These are phyloP conservation scores for Mycena vitilis DNA, from an alignment of 768 basidiomycete genomes.

Conservation along the genomic window DNA sequence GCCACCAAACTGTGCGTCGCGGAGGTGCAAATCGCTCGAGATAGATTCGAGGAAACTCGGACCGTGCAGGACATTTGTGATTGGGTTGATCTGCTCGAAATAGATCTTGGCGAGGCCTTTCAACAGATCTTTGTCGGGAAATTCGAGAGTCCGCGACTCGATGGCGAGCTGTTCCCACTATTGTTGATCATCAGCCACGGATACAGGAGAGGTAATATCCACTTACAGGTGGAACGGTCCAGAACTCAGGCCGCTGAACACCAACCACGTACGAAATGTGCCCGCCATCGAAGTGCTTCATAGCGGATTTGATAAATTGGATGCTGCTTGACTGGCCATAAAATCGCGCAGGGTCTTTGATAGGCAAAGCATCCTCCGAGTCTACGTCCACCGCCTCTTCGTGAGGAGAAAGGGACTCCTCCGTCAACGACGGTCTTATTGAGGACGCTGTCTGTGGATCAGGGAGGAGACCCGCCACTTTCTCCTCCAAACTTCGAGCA, in stretches of 20 bases:
- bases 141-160: constrained; percentile 46
- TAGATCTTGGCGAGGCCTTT: constrained; percentile 64
- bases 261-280: background rate
- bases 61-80: constrained; percentile 72
- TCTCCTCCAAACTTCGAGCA: constrained; percentile 14
- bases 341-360: background rate
- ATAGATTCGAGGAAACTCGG: constrained; percentile 69
- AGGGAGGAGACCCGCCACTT: background rate
- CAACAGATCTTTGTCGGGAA: constrained; percentile 64
- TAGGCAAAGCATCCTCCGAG: background rate
- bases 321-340: constrained; percentile 18
- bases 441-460: background rate
- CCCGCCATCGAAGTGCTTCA: background rate
- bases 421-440: too few species aligned
- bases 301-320: constrained; percentile 1
- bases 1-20: constrained; percentile 62
- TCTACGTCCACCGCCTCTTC: background rate
- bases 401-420: too few species aligned
- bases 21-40: constrained; percentile 57
- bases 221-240: constrained; percentile 13
- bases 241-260: constrained; percentile 22
- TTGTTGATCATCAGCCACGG: background rate
- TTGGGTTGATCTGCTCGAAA: constrained; percentile 64
- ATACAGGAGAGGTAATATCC: background rate
- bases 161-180: constrained; percentile 22